A percentile compares a stretch with the other conserved stretches of the same genome.
These are phyloP conservation scores for Astragalus glycyphyllos DNA, from an alignment of 306 rosid genomes.

Conservation along the genomic window DNA sequence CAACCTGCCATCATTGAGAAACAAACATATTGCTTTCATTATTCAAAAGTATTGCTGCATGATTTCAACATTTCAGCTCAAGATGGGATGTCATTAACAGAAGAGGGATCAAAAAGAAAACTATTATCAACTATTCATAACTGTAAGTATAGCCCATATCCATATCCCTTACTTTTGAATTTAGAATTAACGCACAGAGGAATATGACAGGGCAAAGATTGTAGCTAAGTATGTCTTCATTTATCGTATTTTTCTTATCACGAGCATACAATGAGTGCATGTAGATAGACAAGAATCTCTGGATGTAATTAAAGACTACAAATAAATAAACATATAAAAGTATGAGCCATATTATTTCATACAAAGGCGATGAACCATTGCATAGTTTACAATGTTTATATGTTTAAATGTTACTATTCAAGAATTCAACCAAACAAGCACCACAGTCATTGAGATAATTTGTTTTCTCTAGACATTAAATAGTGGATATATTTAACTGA, in stretches of 20 bases:
- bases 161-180: constrained; percentile 8
- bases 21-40: constrained; percentile 42
- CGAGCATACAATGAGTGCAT: constrained; percentile 11
- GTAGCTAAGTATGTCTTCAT: constrained; percentile 15
- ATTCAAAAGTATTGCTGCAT: constrained; percentile 39
- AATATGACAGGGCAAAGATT: constrained; percentile 11
- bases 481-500: constrained; percentile 27
- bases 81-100: constrained; percentile 31
- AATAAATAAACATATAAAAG: no score
- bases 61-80: constrained; percentile 36
- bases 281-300: no score
- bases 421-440: constrained; percentile 28
- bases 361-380: no score
- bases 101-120: constrained; percentile 31
- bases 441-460: constrained; percentile 22
- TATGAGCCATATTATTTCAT: no score
- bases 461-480: constrained; percentile 15
- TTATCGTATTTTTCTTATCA: constrained; percentile 18
- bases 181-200: constrained; percentile 1
- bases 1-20: constrained; percentile 64
- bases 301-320: no score
- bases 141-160: constrained; percentile 22
- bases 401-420: constrained; percentile 27
- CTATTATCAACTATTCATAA: constrained; percentile 16
- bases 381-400: constrained; percentile 21